Percentiles rank a stretch among this genome's conserved stretches.
phyloP scores from a whole-genome alignment of 1,139 yeast genomes.

The Sugiyamaella paludigena region DNA sequence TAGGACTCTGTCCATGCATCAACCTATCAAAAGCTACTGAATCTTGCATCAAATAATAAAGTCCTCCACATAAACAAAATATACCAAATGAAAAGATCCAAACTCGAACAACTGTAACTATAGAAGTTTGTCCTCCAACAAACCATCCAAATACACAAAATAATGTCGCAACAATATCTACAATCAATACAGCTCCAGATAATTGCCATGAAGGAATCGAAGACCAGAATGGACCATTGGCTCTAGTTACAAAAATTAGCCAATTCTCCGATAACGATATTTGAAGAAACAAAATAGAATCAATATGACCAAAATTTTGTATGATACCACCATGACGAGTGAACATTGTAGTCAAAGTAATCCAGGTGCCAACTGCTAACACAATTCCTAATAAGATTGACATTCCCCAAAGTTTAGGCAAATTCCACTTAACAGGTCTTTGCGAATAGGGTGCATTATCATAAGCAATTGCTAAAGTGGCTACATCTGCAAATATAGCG shows the following conservation, averaged over 20 bases:
- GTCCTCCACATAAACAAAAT: slow-evolving; percentile 69
- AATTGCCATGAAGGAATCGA: slow-evolving; percentile 73
- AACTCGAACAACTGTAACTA: slow-evolving; percentile 64
- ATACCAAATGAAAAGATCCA: slow-evolving; percentile 70
- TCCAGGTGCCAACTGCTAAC: slow-evolving; percentile 72
- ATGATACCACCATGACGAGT: slow-evolving; percentile 59
- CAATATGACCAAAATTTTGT: slow-evolving; percentile 69
- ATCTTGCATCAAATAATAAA: slow-evolving; percentile 69
- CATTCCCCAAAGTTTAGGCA: slow-evolving; percentile 81
- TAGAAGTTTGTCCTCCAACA: slow-evolving; percentile 67
- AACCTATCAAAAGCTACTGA: slow-evolving; percentile 86
- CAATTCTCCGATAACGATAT: slow-evolving; percentile 75
- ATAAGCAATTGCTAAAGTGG: slow-evolving; percentile 74
- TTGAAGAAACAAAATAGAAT: slow-evolving; percentile 69
- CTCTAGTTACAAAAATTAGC: slow-evolving; percentile 76
- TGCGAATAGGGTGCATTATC: slow-evolving; percentile 96
- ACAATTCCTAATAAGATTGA: slow-evolving; percentile 64
- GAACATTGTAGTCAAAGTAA: slow-evolving; percentile 68
- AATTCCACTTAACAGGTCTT: slow-evolving; percentile 97
- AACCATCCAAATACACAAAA: slow-evolving; percentile 72
- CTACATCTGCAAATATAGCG: slow-evolving; percentile 76
- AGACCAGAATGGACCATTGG: slow-evolving; percentile 77
- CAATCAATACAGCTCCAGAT: slow-evolving; percentile 64
- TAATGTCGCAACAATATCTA: slow-evolving; percentile 67
- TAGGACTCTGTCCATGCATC: slow-evolving; percentile 84